Base-by-base conservation (phyloP, 2,329 filamentous ascomycete species). In the Teratosphaeria zuluensis region DNA sequence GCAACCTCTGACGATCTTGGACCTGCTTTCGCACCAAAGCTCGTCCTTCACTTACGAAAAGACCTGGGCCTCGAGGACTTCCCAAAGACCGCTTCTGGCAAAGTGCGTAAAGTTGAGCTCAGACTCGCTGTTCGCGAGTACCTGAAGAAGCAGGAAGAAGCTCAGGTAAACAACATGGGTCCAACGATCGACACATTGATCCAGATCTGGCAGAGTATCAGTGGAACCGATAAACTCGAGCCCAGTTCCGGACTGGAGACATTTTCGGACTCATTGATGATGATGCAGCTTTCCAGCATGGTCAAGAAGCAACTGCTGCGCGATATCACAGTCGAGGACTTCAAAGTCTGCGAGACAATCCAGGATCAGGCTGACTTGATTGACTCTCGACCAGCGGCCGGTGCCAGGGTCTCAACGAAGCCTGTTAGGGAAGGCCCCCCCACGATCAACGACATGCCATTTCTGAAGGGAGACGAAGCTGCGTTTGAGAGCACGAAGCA, bases 1-100 rank as follows among this genome's bases (percentile, higher is more conserved):
- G 65, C 76, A 19, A 63, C 69, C 24, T 66, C 73, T 38, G 70
- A 70, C 51, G 68, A 68, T 54, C 66, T 76, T 2, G 76, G 77
- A 4, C 63, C 71, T 24, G 73, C 72, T n/a, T 76, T 74, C 51
- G 69, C 71, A 0, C 69, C 78, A 0, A 74, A 74, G 54, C 66
- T 68, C 12, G 70, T 80, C 2, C 72, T 79, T n/a, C 72, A 71
- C 5, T 68, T 79, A 0, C 61, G 70, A 24, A 62, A 63, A 16
- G 76, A 80, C 28, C 69, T 80, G 0, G 72, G 69, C 0, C 54
- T 78, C 0, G 64, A 72, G 0, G 63, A 60, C 1, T 74, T 76
- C 58, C 77, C 77, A 0, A 66, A 68, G 28, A 80, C 78, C 1
- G 68, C 74, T 1, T 72, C 77, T 11, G 77, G 77, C 1, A 80